Percentiles rank a stretch among this genome's conserved stretches.
Conservation (phyloP, 108 stramenopile species). For the Skeletonema grethae region DNA sequence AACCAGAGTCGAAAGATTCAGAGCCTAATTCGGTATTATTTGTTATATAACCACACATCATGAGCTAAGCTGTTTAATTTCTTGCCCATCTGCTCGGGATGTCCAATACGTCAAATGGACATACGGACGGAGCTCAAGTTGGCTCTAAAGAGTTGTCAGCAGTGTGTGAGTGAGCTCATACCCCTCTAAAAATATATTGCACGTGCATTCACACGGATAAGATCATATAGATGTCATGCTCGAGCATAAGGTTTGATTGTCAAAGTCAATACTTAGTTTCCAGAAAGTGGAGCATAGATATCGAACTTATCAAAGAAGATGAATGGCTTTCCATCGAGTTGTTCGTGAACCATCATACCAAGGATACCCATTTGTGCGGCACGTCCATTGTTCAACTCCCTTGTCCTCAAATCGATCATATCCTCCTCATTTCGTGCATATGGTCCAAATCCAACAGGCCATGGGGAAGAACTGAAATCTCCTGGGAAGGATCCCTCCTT, state of each 20-base stretch:
- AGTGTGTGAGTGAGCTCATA: conserved; percentile 4
- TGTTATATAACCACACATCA: neutral
- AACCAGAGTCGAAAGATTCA: neutral
- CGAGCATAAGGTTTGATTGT: neutral
- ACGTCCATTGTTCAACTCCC: conserved; percentile 93
- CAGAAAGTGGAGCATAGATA: conserved; percentile 26
- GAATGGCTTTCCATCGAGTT: conserved; percentile 58
- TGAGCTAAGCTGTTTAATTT: conserved; percentile 2
- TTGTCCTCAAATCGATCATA: conserved; percentile 69
- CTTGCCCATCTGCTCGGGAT: conserved; percentile 1
- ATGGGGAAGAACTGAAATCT: conserved; percentile 34
- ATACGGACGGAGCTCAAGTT: neutral
- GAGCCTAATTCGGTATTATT: conserved; percentile 1
- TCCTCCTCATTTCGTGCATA: conserved; percentile 41
- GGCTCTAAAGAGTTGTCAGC: neutral
- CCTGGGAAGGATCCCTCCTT: conserved; percentile 54
- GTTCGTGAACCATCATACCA: conserved; percentile 85
- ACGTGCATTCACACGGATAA: neutral
- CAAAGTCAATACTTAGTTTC: neutral
- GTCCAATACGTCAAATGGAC: conserved; percentile 5
- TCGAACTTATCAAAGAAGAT: conserved; percentile 56
- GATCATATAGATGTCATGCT: neutral
- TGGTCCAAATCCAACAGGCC: conserved; percentile 48
- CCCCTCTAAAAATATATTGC: neutral
- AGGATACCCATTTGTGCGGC: conserved; percentile 93